Conservation (phyloP, 106 monocot genomes). For the Allium cepa region DNA sequence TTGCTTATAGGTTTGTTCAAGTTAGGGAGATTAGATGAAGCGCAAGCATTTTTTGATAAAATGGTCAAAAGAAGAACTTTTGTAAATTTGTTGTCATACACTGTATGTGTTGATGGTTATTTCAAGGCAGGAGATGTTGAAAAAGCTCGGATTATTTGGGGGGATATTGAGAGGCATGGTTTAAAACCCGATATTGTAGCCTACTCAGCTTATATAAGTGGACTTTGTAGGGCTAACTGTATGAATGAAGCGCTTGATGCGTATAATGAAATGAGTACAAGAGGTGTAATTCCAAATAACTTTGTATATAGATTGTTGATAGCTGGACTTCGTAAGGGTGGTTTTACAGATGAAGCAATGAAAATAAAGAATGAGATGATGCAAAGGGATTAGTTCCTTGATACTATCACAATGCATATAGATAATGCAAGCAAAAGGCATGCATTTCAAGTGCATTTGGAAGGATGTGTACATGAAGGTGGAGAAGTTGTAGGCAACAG, state of each 20-base stretch:
- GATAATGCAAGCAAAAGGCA: background rate
- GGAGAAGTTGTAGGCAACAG: no score
- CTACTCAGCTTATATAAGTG: conserved; percentile 84
- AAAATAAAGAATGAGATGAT: conserved; percentile 55
- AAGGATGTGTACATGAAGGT: no score
- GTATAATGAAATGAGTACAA: conserved; percentile 50
- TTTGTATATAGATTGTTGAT: conserved; percentile 82
- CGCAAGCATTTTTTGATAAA: conserved; percentile 41
- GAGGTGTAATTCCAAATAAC: conserved; percentile 81
- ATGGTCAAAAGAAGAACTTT: conserved; percentile 54
- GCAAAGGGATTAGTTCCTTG: conserved; percentile 48
- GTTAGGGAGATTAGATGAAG: conserved; percentile 45
- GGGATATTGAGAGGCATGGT: conserved; percentile 44
- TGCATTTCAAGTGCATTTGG: no score
- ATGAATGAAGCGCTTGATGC: conserved; percentile 46
- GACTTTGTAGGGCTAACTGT: conserved; percentile 45
- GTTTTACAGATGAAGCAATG: conserved; percentile 49
- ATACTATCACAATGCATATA: conserved; percentile 75
- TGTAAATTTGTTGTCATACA: conserved; percentile 41
- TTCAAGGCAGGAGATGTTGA: conserved; percentile 55
- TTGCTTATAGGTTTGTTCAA: conserved; percentile 70
- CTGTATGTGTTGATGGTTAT: conserved; percentile 57
- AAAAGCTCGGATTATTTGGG: conserved; percentile 53
- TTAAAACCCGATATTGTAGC: conserved; percentile 61
- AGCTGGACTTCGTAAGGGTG: conserved; percentile 41